These are phyloP conservation scores for Phytophthora pseudosyringae DNA, from an alignment of 352 stramenopile genomes.

Conservation along the genomic window DNA sequence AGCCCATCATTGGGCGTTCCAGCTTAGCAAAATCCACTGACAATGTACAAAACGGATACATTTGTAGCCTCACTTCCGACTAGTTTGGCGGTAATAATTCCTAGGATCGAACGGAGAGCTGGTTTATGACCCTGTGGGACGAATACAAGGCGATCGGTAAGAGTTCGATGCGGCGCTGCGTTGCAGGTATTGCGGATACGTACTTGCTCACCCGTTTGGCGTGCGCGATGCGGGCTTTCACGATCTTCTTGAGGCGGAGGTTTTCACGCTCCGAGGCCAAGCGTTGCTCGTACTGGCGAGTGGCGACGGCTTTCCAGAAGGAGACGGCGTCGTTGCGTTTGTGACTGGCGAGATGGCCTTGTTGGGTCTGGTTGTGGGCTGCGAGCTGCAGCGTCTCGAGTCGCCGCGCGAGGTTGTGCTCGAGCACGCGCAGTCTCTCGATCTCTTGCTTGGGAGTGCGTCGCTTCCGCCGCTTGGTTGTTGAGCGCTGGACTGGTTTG, in stretches of 20 bases:
- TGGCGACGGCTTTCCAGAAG: constrained; percentile 9
- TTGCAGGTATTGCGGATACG: neutral
- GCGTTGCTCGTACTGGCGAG: constrained; percentile 12
- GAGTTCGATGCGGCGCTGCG: too few relatives aligned
- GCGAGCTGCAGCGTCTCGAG: constrained; percentile 2
- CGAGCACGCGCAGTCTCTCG: constrained; percentile 8
- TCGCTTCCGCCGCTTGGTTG: neutral
- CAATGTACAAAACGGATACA: neutral
- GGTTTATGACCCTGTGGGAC: neutral
- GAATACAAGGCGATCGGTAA: too few relatives aligned
- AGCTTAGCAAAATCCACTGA: constrained; percentile 4
- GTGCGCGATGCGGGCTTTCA: constrained; percentile 3
- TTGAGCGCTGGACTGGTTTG: neutral
- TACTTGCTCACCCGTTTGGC: constrained; percentile 11
- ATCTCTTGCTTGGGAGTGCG: constrained; percentile 24
- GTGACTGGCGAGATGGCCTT: neutral
- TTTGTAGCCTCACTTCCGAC: too few relatives aligned
- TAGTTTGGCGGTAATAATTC: neutral
- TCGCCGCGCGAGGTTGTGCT: constrained; percentile 6
- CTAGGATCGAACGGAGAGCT: neutral
- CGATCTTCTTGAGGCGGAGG: constrained; percentile 6
- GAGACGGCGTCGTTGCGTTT: neutral
- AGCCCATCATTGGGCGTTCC: neutral
- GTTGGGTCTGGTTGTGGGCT: neutral
- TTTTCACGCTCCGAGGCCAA: constrained; percentile 13